Base-by-base conservation (phyloP, 176 grass and related monocot genomes). In the Carex myosuroides region DNA sequence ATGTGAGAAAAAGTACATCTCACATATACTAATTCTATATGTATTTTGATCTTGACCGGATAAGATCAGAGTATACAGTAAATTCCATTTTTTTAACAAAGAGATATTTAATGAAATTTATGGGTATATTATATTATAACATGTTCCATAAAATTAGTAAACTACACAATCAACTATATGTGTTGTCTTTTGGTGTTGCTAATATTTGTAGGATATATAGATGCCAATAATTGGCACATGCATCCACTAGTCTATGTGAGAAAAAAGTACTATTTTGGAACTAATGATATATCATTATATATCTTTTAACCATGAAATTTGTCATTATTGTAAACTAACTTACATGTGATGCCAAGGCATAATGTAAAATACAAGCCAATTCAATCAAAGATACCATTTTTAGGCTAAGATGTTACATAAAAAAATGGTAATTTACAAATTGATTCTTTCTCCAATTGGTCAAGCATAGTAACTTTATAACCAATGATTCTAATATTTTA, bases 211-310 rank as follows among this genome's bases (percentile, higher is more conserved):
- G 77, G 77, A 57, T 63, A 6, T 39, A 81, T 30, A n/a, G 56
- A 57, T 50, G 20, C 60, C 60, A 65, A 60, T 50, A 50, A 2
- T 50, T 62, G 56, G 56, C 53, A 62, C 56, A 81, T 81, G 78
- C 78, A 61, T 29, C 56, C 77, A 80, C 18, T 50, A 50, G 46
- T 82, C 41, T 64, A 58, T 6, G 21, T 52, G 17, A 64, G 60
- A 82, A 21, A 82, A 44, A 82, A 82, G 60, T 50, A 26, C 80
- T 30, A 82, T 29, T 82, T 82, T 30, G 60, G 58, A 82, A 66
- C 58, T 67, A 65, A 63, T 82, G 54, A 60, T 54, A 17, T 44
- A 82, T 64, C n/a, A 62, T 63, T 63, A 60, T 44, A 18, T 57
- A 46, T 20, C 16, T 66, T 82, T 24, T 82, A 82, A 53, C 80